Evolutionary conservation across 768 basidiomycete genomes (phyloP).

Genomic region (Rhodotorula diobovata): DNA sequence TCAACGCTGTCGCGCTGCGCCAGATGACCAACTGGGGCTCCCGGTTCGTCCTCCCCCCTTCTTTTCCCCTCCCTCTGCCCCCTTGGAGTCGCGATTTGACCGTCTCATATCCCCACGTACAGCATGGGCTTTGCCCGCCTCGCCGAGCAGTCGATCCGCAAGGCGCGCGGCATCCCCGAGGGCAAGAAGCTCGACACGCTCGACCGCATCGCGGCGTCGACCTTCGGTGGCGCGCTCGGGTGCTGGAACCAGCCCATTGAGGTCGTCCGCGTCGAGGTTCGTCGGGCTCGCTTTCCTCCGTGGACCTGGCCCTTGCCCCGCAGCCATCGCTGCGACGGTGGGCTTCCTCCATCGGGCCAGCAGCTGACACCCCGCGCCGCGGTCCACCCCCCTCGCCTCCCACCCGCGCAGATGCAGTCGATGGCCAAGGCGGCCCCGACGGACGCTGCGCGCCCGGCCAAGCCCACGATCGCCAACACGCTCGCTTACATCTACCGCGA

Average conservation of each 20-base stretch:
- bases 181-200: constrained; percentile 65
- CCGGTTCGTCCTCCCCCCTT: constrained; percentile 41
- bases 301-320: too few relatives aligned
- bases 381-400: neutral
- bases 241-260: constrained; percentile 75
- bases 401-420: constrained; percentile 85
- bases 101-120: constrained; percentile 46
- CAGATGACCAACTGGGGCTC: constrained; percentile 53
- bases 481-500: constrained; percentile 90
- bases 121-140: constrained; percentile 97
- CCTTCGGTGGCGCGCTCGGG: constrained; percentile 79
- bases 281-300: constrained; percentile 15
- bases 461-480: constrained; percentile 78
- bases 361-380: too few relatives aligned
- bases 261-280: constrained; percentile 89
- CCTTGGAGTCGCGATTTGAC: constrained; percentile 34
- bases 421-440: constrained; percentile 70
- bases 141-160: constrained; percentile 74
- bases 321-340: too few relatives aligned
- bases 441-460: constrained; percentile 72
- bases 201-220: constrained; percentile 84
- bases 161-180: constrained; percentile 70
- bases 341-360: too few relatives aligned
- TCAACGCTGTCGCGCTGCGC: constrained; percentile 60
- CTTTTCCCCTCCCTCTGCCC: neutral